Evolutionary conservation across 805 yeast species (phyloP), one percentile per base, ranked within the genome.

Genomic region (Myxozyma sirexii): DNA sequence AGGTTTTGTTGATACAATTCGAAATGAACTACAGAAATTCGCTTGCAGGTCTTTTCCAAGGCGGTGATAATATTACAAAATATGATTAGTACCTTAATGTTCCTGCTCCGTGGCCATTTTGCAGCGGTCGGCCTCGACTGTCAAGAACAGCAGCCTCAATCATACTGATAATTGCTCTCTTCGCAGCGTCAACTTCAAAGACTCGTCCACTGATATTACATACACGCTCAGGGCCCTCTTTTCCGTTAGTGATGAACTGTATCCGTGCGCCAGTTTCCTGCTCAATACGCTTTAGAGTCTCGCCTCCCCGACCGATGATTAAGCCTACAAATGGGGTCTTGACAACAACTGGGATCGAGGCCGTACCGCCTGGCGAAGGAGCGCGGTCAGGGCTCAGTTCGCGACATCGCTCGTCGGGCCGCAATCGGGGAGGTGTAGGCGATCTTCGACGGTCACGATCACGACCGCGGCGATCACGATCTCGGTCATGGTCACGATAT

Each of bases 241-340:
- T 57, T 21, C 64, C 65, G 42, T 64, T 62, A 13, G 66, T 61
- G 23, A 65, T 59, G 29, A 66, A 66, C 44, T 66, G 69, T 4
- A 66, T 64, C 21, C 63, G 49, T n/a, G 66, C 69, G 12, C 68
- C 66, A 29, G 60, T 66, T 13, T 50, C 39, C 10, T 52, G 52
- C 38, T 66, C 69, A 41, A 66, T 62, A 17, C 49, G 37, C 49
- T 64, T 67, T 15, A 66, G 59, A 3, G 64, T 66, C 42, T 66
- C 69, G 17, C 69, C 69, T 17, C 67, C 66, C 5, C 68, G 58
- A 13, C 69, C 69, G 35, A 66, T 66, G 44, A 66, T 52, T n/a
- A 66, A 56, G 12, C 69, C 69, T 4, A 66, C 68, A 33, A 60
- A 66, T 31, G 52, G 54, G 19, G 60, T 49, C 35, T 63, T 59